Percentiles rank a stretch among this genome's conserved stretches.
Conservation (phyloP, 108 stramenopile genomes). For the Fragilariopsis cylindrus region DNA sequence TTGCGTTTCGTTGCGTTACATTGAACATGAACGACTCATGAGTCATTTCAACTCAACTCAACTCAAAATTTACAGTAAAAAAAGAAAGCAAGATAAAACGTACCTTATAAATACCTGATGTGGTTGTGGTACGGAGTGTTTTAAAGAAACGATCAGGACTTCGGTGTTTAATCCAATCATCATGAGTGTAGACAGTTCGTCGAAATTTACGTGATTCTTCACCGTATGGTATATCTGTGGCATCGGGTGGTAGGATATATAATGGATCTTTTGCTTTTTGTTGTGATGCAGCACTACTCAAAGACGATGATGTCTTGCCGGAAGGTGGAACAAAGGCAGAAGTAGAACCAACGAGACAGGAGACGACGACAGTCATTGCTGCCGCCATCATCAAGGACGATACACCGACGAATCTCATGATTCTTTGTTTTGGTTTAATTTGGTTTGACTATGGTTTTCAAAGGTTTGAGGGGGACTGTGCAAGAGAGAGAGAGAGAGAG, state of each 20-base stretch:
- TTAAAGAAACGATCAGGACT: conserved; percentile 61
- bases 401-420: background rate
- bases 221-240: conserved; percentile 33
- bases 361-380: background rate
- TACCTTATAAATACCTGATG: conserved; percentile 65
- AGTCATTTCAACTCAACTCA: too few species aligned
- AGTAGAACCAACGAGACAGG: background rate
- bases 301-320: background rate
- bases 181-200: conserved; percentile 75
- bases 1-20: too few species aligned
- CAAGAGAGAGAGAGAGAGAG: too few species aligned
- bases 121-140: conserved; percentile 49
- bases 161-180: conserved; percentile 76
- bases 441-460: too few species aligned
- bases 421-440: background rate
- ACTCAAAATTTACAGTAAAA: too few species aligned
- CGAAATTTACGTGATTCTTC: conserved; percentile 57
- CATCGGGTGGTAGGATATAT: too few species aligned
- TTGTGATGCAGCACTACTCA: too few species aligned
- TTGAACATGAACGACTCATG: too few species aligned
- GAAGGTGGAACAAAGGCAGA: conserved; percentile 2
- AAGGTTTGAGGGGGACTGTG: too few species aligned
- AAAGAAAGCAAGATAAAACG: background rate
- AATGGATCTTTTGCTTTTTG: too few species aligned
- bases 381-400: background rate